Evolutionary conservation across 2,329 filamentous ascomycete species (phyloP).

Genomic region (Leptographium procerum): DNA sequence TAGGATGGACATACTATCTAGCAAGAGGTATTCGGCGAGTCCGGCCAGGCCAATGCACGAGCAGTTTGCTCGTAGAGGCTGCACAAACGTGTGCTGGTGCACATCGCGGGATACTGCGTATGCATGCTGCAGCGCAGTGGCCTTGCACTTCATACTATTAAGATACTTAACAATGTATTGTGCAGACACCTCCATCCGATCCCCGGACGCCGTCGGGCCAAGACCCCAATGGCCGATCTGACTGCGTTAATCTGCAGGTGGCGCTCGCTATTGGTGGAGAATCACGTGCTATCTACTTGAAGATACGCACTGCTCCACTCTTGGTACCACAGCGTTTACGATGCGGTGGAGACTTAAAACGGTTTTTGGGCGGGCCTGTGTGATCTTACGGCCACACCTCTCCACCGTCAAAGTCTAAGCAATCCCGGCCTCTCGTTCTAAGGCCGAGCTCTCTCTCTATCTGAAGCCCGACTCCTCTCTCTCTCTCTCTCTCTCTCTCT

Average conservation of each 20-base stretch:
- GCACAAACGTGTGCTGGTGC: not conserved
- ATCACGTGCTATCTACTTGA: not conserved
- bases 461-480: too few species aligned
- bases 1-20: too few species aligned
- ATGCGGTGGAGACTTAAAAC: not conserved
- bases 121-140: not conserved
- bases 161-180: too few species aligned
- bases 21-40: too few species aligned
- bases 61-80: too few species aligned
- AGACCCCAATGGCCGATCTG: not conserved
- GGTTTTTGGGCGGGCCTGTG: constrained; percentile 3
- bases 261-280: not conserved
- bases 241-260: not conserved
- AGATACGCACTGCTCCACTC: not conserved
- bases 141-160: not conserved
- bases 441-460: too few species aligned
- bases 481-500: too few species aligned
- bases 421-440: too few species aligned
- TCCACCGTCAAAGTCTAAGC: too few species aligned
- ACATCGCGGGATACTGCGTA: not conserved
- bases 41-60: too few species aligned
- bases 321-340: not conserved
- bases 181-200: not conserved
- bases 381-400: not conserved
- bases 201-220: not conserved